Percentiles rank a stretch among this genome's conserved stretches.
phyloP scores from a whole-genome alignment of 805 yeast genomes.

The Ascoidea asiatica region DNA sequence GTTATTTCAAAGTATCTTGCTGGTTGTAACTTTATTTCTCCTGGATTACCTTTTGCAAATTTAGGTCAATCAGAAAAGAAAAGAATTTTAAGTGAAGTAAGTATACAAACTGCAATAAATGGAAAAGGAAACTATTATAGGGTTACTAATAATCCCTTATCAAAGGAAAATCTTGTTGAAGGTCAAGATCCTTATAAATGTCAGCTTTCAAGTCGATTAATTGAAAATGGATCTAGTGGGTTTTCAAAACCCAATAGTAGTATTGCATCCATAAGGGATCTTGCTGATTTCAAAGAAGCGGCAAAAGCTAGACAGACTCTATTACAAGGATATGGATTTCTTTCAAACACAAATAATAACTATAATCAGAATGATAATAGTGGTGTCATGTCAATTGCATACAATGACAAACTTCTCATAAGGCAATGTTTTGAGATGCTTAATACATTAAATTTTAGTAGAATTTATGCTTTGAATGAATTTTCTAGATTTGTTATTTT shows the following conservation, averaged over 20 bases:
- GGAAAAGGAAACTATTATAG: conserved; percentile 2
- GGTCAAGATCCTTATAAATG: neutral
- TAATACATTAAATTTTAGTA: conserved; percentile 59
- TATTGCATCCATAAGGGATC: conserved; percentile 8
- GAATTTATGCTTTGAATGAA: conserved; percentile 60
- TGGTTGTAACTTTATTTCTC: conserved; percentile 9
- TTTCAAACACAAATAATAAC: neutral
- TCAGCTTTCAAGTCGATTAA: neutral
- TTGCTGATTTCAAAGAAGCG: conserved; percentile 7
- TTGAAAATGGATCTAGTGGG: neutral
- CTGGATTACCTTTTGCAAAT: conserved; percentile 9
- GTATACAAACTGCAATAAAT: neutral
- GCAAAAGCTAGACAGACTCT: conserved; percentile 1
- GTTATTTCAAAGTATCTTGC: conserved; percentile 5
- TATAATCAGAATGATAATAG: too few species aligned
- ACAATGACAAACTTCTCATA: conserved; percentile 36
- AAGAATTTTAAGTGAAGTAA: neutral
- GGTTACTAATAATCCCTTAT: conserved; percentile 5
- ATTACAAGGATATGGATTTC: conserved; percentile 8
- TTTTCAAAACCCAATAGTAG: conserved; percentile 3
- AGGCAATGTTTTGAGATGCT: conserved; percentile 72
- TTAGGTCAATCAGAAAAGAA: conserved; percentile 5
- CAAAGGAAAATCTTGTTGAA: conserved; percentile 6
- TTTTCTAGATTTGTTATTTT: conserved; percentile 77
- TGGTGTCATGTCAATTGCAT: conserved; percentile 24